Conservation (phyloP, 129 eudicot genomes). For the Flaveria brownii region DNA sequence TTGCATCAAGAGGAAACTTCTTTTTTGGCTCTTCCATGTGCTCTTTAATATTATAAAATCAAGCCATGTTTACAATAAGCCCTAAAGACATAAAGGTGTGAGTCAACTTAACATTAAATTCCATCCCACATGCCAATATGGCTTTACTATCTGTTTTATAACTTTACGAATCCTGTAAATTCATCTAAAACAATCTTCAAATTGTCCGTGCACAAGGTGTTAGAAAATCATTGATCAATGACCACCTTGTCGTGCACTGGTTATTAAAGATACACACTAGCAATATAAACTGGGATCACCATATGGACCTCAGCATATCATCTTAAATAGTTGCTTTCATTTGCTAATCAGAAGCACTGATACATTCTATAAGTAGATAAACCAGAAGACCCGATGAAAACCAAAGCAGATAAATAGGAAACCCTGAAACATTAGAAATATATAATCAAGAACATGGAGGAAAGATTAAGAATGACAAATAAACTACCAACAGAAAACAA, state of each 20-base stretch:
- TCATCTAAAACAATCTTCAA: slow-evolving; percentile 17
- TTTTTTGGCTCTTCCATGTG: slow-evolving; percentile 54
- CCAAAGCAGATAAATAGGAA: slow-evolving; percentile 12
- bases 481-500: slow-evolving; percentile 18
- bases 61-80: slow-evolving; percentile 38
- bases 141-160: slow-evolving; percentile 20
- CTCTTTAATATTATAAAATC: slow-evolving; percentile 39
- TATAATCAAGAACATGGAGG: slow-evolving; percentile 19
- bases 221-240: slow-evolving; percentile 3
- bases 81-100: slow-evolving; percentile 25
- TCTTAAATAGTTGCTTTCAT: neutral
- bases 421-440: slow-evolving; percentile 14
- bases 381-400: slow-evolving; percentile 13
- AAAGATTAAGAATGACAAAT: neutral
- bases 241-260: neutral
- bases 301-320: slow-evolving; percentile 4
- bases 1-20: slow-evolving; percentile 71
- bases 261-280: neutral
- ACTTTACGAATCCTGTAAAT: slow-evolving; percentile 12
- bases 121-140: slow-evolving; percentile 43
- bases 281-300: slow-evolving; percentile 12
- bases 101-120: slow-evolving; percentile 29
- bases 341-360: neutral
- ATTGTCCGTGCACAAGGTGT: neutral
- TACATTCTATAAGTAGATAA: slow-evolving; percentile 11